Evolutionary conservation across 2,329 filamentous ascomycete species (phyloP).

Genomic region (Exophiala sp.): DNA sequence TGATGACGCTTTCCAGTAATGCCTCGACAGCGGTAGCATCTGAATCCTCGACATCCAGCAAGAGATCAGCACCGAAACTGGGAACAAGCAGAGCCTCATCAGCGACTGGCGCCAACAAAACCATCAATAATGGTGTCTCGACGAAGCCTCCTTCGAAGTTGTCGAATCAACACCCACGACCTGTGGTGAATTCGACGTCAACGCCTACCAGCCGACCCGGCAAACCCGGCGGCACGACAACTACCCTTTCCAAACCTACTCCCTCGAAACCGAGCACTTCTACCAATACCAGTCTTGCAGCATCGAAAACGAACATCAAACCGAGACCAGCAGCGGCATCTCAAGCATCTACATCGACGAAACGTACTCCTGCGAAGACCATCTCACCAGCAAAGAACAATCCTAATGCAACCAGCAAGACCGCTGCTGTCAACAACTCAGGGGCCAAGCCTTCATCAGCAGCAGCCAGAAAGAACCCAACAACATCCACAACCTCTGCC

Average conservation of each 20-base stretch:
- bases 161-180: neutral
- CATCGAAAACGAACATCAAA: neutral
- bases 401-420: neutral
- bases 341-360: neutral
- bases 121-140: neutral
- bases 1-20: constrained; percentile 24
- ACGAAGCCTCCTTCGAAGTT: neutral
- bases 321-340: neutral
- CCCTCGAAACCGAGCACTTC: neutral
- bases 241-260: neutral
- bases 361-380: neutral
- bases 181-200: neutral
- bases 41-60: constrained; percentile 4
- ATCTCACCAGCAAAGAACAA: neutral
- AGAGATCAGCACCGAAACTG: neutral
- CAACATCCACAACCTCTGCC: neutral
- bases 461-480: neutral
- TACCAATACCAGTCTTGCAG: neutral
- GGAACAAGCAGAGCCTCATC: constrained; percentile 3
- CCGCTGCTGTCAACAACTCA: neutral
- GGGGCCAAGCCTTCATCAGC: neutral
- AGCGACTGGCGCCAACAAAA: constrained; percentile 1
- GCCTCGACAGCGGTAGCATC: constrained; percentile 23
- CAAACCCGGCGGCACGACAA: neutral
- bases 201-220: neutral